Conservation (phyloP, 2,329 filamentous ascomycete species). For the Cercospora brassicicola region DNA sequence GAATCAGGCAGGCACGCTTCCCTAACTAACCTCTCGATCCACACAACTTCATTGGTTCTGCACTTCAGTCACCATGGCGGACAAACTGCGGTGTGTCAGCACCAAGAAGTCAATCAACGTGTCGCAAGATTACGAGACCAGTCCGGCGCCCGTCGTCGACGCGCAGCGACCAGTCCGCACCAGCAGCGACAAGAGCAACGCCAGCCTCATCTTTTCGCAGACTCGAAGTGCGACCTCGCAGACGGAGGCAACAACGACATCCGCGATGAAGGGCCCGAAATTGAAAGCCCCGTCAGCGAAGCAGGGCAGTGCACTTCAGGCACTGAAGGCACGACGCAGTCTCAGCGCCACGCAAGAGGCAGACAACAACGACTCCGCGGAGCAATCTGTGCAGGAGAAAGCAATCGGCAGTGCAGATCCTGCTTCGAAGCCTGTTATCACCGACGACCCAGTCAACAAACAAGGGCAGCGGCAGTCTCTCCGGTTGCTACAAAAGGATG, state of each 20-base stretch:
- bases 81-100: constrained; percentile 14
- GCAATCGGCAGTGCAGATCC: background rate
- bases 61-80: constrained; percentile 17
- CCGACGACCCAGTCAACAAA: background rate
- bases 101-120: constrained; percentile 27
- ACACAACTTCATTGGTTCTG: background rate
- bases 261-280: background rate
- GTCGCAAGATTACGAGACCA: constrained; percentile 22
- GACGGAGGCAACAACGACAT: constrained; percentile 1
- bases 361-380: background rate
- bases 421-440: background rate
- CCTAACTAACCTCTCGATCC: background rate
- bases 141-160: background rate
- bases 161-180: background rate
- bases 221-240: background rate
- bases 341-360: background rate
- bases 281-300: background rate
- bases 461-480: background rate
- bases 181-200: constrained; percentile 6
- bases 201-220: background rate
- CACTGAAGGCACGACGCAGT: background rate
- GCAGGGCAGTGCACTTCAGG: background rate
- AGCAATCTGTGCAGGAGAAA: background rate
- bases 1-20: background rate
- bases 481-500: background rate